A percentile compares a stretch with the other conserved stretches of the same genome.
Evolutionary conservation across 768 basidiomycete species (phyloP).

Genomic region (Rickenella mellea): DNA sequence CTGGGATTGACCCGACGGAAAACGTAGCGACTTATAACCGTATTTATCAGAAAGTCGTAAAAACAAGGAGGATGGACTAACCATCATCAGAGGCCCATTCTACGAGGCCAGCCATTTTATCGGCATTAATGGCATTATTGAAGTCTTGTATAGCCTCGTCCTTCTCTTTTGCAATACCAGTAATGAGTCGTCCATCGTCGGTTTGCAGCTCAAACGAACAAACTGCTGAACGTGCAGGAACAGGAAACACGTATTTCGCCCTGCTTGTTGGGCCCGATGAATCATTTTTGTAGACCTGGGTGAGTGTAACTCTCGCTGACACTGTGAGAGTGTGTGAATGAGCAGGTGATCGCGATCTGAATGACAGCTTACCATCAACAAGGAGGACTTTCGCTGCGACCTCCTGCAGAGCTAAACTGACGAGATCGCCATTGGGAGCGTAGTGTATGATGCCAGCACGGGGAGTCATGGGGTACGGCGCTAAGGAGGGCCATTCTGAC

Average conservation of each 20-base stretch:
- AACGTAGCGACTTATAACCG: conserved; percentile 40
- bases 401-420: no score
- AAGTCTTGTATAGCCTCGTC: conserved; percentile 30
- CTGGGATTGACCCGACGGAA: conserved; percentile 45
- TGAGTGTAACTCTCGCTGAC: neutral
- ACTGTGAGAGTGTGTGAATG: neutral
- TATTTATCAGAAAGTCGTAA: no score
- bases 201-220: conserved; percentile 44
- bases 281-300: neutral
- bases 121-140: conserved; percentile 28
- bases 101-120: conserved; percentile 33
- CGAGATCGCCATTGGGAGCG: no score
- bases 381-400: no score
- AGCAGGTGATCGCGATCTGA: no score
- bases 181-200: conserved; percentile 31
- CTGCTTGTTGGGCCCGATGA: neutral
- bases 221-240: conserved; percentile 44
- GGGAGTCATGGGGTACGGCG: no score
- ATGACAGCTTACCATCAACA: no score
- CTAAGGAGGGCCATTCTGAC: no score
- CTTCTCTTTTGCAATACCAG: conserved; percentile 41
- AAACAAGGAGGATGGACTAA: conserved; percentile 21
- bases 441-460: no score
- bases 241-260: conserved; percentile 46
- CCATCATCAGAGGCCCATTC: conserved; percentile 44